phyloP scores from a whole-genome alignment of 805 yeast genomes.

The Candida morakotiae region DNA sequence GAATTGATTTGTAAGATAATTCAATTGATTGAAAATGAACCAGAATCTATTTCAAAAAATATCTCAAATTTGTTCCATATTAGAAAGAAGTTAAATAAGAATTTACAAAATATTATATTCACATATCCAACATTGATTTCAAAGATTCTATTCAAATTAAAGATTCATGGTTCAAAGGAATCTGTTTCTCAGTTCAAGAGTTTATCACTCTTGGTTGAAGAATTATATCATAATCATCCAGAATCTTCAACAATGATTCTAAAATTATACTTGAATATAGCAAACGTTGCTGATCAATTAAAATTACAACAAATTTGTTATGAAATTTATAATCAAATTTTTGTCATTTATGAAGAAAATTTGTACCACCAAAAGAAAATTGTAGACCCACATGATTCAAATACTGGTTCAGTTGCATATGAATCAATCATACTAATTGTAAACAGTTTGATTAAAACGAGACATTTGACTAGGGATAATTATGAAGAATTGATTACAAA shows the following conservation, averaged over 20 bases:
- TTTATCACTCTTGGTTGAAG: slow-evolving; percentile 64
- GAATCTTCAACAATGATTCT: slow-evolving; percentile 34
- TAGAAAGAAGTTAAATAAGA: slow-evolving; percentile 45
- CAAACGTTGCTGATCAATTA: slow-evolving; percentile 76
- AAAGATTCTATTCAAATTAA: slow-evolving; percentile 54
- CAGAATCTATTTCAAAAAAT: slow-evolving; percentile 33
- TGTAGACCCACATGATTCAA: slow-evolving; percentile 33
- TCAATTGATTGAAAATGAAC: slow-evolving; percentile 46
- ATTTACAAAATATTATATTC: slow-evolving; percentile 52
- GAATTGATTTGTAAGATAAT: slow-evolving; percentile 67
- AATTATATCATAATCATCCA: slow-evolving; percentile 46
- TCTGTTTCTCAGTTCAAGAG: slow-evolving; percentile 58
- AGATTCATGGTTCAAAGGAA: slow-evolving; percentile 36
- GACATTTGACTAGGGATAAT: slow-evolving; percentile 54
- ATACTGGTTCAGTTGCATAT: slow-evolving; percentile 47
- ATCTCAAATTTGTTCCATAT: slow-evolving; percentile 31
- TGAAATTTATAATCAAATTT: slow-evolving; percentile 86
- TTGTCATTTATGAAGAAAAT: slow-evolving; percentile 73
- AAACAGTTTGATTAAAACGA: slow-evolving; percentile 39
- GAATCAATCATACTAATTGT: slow-evolving; percentile 46
- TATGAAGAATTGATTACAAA: slow-evolving; percentile 82
- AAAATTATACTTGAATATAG: slow-evolving; percentile 59
- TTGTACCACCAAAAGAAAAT: slow-evolving; percentile 15
- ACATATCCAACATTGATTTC: slow-evolving; percentile 77
- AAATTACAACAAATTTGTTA: slow-evolving; percentile 68